Evolutionary conservation across 768 basidiomycete species (phyloP).

Genomic region (Leccinum subtestaceum): DNA sequence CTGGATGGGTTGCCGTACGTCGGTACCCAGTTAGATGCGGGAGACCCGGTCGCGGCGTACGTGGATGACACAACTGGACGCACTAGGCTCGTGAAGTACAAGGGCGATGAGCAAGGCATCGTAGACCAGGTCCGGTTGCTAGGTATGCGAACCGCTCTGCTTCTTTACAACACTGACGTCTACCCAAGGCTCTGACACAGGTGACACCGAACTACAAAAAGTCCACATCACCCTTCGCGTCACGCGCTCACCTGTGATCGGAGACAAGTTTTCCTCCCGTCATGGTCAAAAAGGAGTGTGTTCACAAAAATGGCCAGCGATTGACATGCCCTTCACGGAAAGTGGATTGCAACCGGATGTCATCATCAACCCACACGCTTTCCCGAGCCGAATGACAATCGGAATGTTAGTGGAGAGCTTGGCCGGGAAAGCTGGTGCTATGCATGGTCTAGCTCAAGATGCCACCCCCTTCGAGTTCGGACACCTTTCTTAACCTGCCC

Average conservation of each 20-base stretch:
- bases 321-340: constrained; percentile 99
- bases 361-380: constrained; percentile 99
- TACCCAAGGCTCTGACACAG: constrained; percentile 74
- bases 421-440: constrained; percentile 98
- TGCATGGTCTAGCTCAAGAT: constrained; percentile 98
- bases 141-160: constrained; percentile 44
- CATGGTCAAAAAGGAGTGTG: constrained; percentile 99
- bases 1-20: constrained; percentile 81
- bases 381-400: constrained; percentile 99
- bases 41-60: constrained; percentile 84
- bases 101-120: constrained; percentile 89
- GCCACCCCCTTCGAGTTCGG: constrained; percentile 96
- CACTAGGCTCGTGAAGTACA: constrained; percentile 90
- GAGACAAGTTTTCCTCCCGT: constrained; percentile 98
- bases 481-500: neutral
- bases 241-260: constrained; percentile 93
- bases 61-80: constrained; percentile 79
- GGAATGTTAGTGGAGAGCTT: constrained; percentile 99
- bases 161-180: constrained; percentile 1
- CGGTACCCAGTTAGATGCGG: constrained; percentile 65
- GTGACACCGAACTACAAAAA: constrained; percentile 87
- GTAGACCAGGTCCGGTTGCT: constrained; percentile 90
- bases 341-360: constrained; percentile 99
- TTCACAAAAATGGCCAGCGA: constrained; percentile 96
- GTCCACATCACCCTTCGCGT: constrained; percentile 92